Evolutionary conservation across 257 asterid species (phyloP), one percentile per base, ranked within the genome.

Genomic region (Lycium barbarum): DNA sequence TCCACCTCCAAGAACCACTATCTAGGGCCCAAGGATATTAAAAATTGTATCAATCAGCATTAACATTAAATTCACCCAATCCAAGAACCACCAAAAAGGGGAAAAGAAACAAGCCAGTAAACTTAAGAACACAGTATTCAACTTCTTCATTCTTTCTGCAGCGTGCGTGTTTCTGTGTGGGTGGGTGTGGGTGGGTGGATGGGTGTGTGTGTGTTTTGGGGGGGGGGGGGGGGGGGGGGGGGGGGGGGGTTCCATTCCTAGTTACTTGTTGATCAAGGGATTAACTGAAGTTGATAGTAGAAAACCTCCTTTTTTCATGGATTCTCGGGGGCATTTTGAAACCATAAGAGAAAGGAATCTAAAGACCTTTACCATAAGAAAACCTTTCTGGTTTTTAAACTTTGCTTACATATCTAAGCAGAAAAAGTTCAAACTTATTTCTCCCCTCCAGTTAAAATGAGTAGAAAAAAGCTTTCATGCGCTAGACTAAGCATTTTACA

Each of bases 1-100:
- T 90, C 98, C 98, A 88, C 98, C 98, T 83, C 98, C 98, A 49
- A 95, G 94, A 87, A 95, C 97, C 83, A 40, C 45, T 89, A 95
- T 91, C 98, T 95, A 88, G 74, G 83, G 33, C 54, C 71, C 76
- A 84, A 36, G 22, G 83, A 35, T 85, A 61, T 81, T 59, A 83
- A n/a, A 85, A 11, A 53, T 45, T 47, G 11, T 26, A 26, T 47
- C 53, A 83, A 83, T 83, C 62, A 33, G 20, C 43, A 63, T 26
- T 47, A 67, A 40, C 45, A 40, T 76, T 49, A 49, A 51, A 74
- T 22, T 74, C 45, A 14, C 22, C 62, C 62, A 74, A 49, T 45
- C 81, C 81, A 76, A 76, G 45, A 22, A 74, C 61, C 62, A 74
- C 3, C 62, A 22, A 74, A 51, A 22, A 49, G 62, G 81, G 81